These are phyloP conservation scores for Rutstroemia sp. DNA, from an alignment of 2,329 filamentous ascomycete species.

Conservation along the genomic window DNA sequence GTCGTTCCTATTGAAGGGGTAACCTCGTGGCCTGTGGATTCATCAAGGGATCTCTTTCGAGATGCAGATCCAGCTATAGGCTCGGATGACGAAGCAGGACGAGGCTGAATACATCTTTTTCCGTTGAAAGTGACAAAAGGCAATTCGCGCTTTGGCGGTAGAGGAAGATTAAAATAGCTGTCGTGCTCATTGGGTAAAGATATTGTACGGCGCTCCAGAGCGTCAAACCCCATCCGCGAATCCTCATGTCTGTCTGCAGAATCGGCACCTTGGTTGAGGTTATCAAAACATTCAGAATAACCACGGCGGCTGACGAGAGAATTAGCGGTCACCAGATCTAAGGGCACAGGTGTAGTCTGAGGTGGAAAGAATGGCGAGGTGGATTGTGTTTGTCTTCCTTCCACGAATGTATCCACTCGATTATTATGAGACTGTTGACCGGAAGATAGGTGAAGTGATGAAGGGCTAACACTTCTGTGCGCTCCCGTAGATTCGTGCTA, in stretches of 20 bases:
- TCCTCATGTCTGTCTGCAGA: neutral
- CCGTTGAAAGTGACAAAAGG: conserved; percentile 21
- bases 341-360: neutral
- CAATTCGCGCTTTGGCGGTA: conserved; percentile 24
- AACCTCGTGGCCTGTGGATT: neutral
- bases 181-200: conserved; percentile 4
- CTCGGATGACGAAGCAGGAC: neutral
- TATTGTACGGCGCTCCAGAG: neutral
- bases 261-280: no score
- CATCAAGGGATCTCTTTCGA: neutral
- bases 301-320: no score
- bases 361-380: neutral
- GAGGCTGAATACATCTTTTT: neutral
- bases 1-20: neutral
- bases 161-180: conserved; percentile 5
- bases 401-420: neutral
- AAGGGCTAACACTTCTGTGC: neutral
- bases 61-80: neutral
- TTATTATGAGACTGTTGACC: neutral
- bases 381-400: neutral
- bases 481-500: neutral
- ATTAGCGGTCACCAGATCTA: neutral
- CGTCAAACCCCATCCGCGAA: neutral
- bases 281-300: no score
- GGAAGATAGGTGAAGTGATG: neutral